Evolutionary conservation across 2,329 filamentous ascomycete species (phyloP).

Genomic region (Microdochium paspali): DNA sequence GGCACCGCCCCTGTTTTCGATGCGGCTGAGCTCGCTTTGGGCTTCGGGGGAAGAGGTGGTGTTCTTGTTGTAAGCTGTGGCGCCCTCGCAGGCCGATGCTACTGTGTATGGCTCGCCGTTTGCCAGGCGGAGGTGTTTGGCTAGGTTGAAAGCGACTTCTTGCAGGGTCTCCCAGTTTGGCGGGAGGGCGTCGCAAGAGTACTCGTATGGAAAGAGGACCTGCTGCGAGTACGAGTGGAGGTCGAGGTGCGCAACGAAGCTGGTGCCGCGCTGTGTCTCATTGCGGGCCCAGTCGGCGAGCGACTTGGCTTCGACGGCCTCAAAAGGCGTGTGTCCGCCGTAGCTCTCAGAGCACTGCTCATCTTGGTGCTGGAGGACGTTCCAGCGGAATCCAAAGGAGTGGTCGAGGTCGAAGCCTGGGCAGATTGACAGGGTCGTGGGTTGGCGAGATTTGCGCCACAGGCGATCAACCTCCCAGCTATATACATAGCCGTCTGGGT

Average conservation of each 20-base stretch:
- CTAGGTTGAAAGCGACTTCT: slow-evolving; percentile 78
- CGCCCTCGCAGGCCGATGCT: slow-evolving; percentile 78
- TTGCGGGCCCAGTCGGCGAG: slow-evolving; percentile 79
- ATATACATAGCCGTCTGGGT: slow-evolving; percentile 91
- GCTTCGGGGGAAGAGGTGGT: slow-evolving; percentile 1
- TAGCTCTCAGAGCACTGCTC: slow-evolving; percentile 92
- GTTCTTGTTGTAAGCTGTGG: slow-evolving; percentile 33
- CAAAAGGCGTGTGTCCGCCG: slow-evolving; percentile 73
- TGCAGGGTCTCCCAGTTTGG: slow-evolving; percentile 87
- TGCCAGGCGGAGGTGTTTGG: slow-evolving; percentile 79
- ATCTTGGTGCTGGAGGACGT: slow-evolving; percentile 50
- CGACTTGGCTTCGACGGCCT: slow-evolving; percentile 67
- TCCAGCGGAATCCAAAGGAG: slow-evolving; percentile 78
- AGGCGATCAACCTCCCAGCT: slow-evolving; percentile 86
- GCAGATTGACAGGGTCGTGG: slow-evolving; percentile 74
- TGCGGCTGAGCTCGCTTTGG: slow-evolving; percentile 26
- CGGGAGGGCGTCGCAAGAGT: slow-evolving; percentile 67
- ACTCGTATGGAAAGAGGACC: slow-evolving; percentile 85
- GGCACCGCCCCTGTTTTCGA: slow-evolving; percentile 73
- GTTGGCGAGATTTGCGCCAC: slow-evolving; percentile 90
- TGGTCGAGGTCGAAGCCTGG: slow-evolving; percentile 84
- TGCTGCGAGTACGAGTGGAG: slow-evolving; percentile 94
- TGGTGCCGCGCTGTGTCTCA: slow-evolving; percentile 59
- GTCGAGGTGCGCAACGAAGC: slow-evolving; percentile 80
- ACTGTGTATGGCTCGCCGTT: slow-evolving; percentile 69